A percentile compares a stretch with the other conserved stretches of the same genome.
Evolutionary conservation across 2,329 filamentous ascomycete genomes (phyloP).

Genomic region (Aureobasidium sp.): DNA sequence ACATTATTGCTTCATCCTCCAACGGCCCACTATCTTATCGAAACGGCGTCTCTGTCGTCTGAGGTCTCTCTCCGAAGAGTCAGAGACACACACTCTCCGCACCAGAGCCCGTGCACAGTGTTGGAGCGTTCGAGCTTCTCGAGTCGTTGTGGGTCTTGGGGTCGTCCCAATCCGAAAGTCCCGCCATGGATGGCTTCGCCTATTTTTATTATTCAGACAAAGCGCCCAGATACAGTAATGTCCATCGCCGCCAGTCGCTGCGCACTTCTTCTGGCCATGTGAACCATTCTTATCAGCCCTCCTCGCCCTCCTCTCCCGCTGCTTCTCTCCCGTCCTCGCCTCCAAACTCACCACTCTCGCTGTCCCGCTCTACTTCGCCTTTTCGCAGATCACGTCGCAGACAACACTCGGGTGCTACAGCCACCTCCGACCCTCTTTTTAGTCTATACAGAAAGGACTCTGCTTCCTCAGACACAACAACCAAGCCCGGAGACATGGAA

Average conservation of each 20-base stretch:
- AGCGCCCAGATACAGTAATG: not conserved
- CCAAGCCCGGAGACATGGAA: not conserved
- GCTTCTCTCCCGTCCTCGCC: not conserved
- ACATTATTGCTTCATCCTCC: slow-evolving; percentile 1
- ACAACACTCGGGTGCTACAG: not conserved
- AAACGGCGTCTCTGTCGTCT: not conserved
- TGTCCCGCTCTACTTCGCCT: not conserved
- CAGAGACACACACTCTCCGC: not conserved
- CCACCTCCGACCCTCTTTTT: not conserved
- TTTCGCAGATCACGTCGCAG: not conserved
- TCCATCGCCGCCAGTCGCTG: not conserved
- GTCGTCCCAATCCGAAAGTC: not conserved
- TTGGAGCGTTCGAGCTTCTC: not conserved
- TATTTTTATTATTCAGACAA: not conserved
- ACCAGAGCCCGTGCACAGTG: slow-evolving; percentile 1
- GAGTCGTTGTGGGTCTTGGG: slow-evolving; percentile 3
- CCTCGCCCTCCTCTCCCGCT: not conserved
- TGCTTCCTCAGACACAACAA: not conserved
- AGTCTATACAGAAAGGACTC: not conserved
- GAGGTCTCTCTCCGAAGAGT: not conserved
- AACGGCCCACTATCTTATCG: slow-evolving; percentile 7
- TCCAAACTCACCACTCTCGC: not conserved
- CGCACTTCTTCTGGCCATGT: not conserved
- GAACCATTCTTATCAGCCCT: not conserved
- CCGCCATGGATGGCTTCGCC: slow-evolving; percentile 1